Evolutionary conservation across 345 rosid species (phyloP), one percentile per base, ranked within the genome.

Genomic region (Reutealis trisperma): DNA sequence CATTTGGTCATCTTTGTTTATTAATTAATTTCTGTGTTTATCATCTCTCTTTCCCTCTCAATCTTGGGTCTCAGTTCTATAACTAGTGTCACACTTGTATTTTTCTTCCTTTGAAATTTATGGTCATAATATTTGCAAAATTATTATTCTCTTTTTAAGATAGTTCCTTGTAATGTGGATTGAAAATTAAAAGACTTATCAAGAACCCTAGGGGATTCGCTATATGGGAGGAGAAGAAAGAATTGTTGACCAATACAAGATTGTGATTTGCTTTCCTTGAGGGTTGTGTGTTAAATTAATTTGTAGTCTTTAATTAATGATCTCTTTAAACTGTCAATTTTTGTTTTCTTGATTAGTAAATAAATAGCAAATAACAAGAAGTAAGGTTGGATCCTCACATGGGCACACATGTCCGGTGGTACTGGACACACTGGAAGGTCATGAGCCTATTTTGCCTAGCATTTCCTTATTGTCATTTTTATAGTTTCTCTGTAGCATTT

Each of bases 1-100:
- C 68, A 78, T 72, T 76, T 74, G 61, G 61, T 72, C 49, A 72
- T 65, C 54, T 58, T 62, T 72, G 63, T 63, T 77, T 15, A 60
- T 55, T 67, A 47, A 47, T 47, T 22, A 41, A 1, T 19, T 15
- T 76, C 63, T 66, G 25, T 66, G 63, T 47, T 37, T 7, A 52
- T 22, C 16, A 30, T 64, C 21, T 10, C 14, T 19, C 22, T 58
- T 6, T 8, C 42, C 8, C 16, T 37, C 49, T 7, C 9, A 18
- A 10, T 62, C 42, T 7, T 67, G 47, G 41, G 54, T 64, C 27
- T 76, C 63, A 34, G 63, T 41, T 30, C 16, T 6, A 30, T 74
- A 16, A 21, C 32, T 4, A 52, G 77, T 74, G 61, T 58, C 11
- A 54, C 70, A 42, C 54, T 41, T 30, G 49, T 14, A 57, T 12